These are phyloP conservation scores for Hygrocybe punicea DNA, from an alignment of 768 basidiomycete species.

Conservation along the genomic window DNA sequence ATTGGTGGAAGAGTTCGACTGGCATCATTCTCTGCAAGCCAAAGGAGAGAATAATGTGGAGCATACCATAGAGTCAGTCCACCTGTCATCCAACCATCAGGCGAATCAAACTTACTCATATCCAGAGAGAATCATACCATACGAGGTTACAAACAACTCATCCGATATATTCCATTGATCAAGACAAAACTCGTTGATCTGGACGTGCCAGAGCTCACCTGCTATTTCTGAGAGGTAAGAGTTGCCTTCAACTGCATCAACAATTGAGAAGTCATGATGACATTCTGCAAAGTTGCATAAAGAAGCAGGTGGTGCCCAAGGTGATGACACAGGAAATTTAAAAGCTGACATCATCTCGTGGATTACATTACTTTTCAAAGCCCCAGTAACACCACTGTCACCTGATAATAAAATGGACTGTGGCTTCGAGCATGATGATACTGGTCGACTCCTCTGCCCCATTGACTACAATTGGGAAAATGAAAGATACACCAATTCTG, in stretches of 20 bases:
- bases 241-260: no score
- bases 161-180: background rate
- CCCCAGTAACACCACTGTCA: no score
- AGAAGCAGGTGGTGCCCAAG: background rate
- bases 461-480: no score
- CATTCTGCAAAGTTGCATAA: background rate
- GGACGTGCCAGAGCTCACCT: background rate
- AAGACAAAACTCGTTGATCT: background rate
- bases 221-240: background rate
- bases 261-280: no score
- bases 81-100: background rate
- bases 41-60: background rate
- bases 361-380: no score
- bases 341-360: background rate
- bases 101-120: background rate
- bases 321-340: background rate
- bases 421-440: no score
- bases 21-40: background rate
- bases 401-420: no score
- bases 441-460: no score
- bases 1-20: background rate
- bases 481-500: no score
- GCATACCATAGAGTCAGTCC: background rate
- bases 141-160: background rate
- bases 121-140: background rate